Conservation (phyloP, 192 early-diverging fungal genomes). For the Coemansia sp. region DNA sequence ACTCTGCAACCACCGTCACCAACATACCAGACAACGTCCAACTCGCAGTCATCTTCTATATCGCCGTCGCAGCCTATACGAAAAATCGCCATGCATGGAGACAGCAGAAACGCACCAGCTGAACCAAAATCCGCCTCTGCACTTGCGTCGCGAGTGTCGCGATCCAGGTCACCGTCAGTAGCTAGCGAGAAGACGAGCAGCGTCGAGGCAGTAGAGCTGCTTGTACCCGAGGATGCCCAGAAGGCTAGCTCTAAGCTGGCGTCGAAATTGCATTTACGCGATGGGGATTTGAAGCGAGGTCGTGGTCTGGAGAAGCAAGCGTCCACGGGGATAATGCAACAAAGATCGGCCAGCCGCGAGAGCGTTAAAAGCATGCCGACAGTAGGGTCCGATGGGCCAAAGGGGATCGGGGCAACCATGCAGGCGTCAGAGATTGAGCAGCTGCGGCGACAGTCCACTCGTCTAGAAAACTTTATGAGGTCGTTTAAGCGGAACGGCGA, state of each 20-base stretch:
- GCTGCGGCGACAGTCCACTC: constrained; percentile 26
- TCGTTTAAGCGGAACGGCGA: constrained; percentile 47
- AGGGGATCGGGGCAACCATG: not conserved
- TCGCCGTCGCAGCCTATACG: not conserved
- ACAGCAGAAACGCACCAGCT: not conserved
- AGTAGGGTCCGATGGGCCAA: not conserved
- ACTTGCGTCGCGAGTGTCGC: not conserved
- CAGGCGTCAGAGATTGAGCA: constrained; percentile 24
- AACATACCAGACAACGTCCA: not conserved
- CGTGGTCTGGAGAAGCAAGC: not conserved
- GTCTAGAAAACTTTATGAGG: constrained; percentile 36
- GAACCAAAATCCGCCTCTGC: not conserved
- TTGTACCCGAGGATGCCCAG: not conserved
- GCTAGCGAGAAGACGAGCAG: too few species aligned
- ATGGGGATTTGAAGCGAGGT: not conserved
- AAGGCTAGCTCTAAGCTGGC: not conserved
- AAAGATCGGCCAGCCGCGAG: not conserved
- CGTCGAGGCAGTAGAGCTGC: not conserved
- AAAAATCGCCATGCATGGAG: not conserved
- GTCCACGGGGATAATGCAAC: not conserved
- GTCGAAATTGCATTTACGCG: not conserved
- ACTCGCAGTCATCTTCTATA: constrained; percentile 1
- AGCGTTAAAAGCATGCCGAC: not conserved
- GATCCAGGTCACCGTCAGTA: constrained; percentile 8
- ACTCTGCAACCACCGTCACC: constrained; percentile 5